A percentile compares a stretch with the other conserved stretches of the same genome.
Conservation (phyloP, 1,284 basidiomycete genomes). For the Pholiota adiposa region DNA sequence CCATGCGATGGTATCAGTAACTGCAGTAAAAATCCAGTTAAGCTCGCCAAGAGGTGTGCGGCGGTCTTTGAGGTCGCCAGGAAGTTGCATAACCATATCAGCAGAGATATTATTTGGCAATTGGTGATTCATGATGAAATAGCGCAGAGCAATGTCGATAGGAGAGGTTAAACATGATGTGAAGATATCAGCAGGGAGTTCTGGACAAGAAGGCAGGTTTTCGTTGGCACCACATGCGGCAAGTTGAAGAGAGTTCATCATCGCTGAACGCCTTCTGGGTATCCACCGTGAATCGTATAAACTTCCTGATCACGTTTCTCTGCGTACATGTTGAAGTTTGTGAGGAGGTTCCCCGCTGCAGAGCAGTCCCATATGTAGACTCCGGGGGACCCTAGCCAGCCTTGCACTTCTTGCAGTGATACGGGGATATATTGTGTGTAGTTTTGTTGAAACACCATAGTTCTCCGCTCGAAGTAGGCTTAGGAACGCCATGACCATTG, state of each 20-base stretch:
- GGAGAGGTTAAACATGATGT: conserved; percentile 98
- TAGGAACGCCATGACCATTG: conserved; percentile 98
- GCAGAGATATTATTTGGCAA: conserved; percentile 77
- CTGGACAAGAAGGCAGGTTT: conserved; percentile 92
- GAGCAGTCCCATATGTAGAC: conserved; percentile 99
- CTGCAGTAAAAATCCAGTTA: conserved; percentile 99
- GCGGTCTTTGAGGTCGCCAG: conserved; percentile 95
- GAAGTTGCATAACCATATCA: conserved; percentile 95
- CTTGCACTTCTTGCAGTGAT: conserved; percentile 90
- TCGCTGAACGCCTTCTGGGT: conserved; percentile 65
- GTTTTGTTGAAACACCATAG: conserved; percentile 98
- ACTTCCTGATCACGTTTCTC: conserved; percentile 85
- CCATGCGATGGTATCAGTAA: conserved; percentile 99
- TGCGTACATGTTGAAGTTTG: conserved; percentile 90
- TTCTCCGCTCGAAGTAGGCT: conserved; percentile 95
- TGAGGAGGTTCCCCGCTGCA: conserved; percentile 90
- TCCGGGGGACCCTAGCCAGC: conserved; percentile 91
- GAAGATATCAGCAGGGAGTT: conserved; percentile 96
- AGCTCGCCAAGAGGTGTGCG: conserved; percentile 96
- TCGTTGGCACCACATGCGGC: conserved; percentile 95
- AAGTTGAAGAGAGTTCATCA: conserved; percentile 92
- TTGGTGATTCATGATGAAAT: conserved; percentile 92
- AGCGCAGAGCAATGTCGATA: conserved; percentile 96
- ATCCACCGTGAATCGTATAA: conserved; percentile 59
- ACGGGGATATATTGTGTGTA: conserved; percentile 99